These are phyloP conservation scores for Saturnispora dispora DNA, from an alignment of 805 yeast species.

Conservation along the genomic window DNA sequence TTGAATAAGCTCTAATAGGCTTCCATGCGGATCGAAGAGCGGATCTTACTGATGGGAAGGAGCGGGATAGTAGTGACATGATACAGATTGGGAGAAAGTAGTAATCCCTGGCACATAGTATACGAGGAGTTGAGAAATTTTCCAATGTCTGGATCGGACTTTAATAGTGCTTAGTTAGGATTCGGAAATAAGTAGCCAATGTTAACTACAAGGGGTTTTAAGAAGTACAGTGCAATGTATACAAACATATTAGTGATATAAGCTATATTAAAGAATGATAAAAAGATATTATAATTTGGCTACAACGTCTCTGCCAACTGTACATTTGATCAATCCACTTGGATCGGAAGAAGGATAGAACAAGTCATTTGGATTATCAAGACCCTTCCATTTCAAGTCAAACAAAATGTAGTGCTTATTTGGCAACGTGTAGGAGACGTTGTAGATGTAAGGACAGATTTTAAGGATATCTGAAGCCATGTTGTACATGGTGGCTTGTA, in stretches of 20 bases:
- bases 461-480: conserved; percentile 70
- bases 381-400: conserved; percentile 78
- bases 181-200: background rate
- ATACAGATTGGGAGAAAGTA: background rate
- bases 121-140: background rate
- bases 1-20: conserved; percentile 15
- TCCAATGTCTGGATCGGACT: background rate
- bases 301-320: conserved; percentile 62
- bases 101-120: background rate
- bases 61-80: conserved; percentile 4
- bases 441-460: conserved; percentile 44
- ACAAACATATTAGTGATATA: background rate
- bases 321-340: conserved; percentile 82
- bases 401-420: conserved; percentile 85
- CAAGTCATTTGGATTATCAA: conserved; percentile 69
- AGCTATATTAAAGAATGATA: background rate
- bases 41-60: conserved; percentile 3
- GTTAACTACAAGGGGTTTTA: too few species aligned
- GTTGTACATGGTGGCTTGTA: conserved; percentile 94
- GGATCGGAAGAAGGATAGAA: conserved; percentile 91
- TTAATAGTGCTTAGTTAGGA: background rate
- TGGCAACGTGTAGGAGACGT: conserved; percentile 72
- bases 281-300: conserved; percentile 40
- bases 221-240: background rate
- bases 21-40: background rate